phyloP scores from a whole-genome alignment of 306 rosid species.

The Ormosia emarginata region DNA sequence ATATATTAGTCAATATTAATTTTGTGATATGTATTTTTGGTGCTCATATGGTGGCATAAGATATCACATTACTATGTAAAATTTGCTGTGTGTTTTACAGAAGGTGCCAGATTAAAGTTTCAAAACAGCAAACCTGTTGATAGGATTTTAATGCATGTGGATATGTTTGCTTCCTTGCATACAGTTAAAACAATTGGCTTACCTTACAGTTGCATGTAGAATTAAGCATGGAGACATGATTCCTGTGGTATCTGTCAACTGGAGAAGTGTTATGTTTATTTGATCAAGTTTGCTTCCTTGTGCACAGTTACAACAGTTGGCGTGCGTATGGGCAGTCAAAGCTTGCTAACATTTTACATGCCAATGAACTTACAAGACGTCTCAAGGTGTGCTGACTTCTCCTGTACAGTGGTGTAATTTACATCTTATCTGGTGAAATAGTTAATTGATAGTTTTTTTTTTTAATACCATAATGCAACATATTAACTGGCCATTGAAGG shows the following conservation, averaged over 20 bases:
- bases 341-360: conserved; percentile 84
- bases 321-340: conserved; percentile 92
- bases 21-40: background rate
- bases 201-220: background rate
- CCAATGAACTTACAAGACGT: conserved; percentile 70
- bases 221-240: background rate
- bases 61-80: background rate
- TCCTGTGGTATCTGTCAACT: background rate
- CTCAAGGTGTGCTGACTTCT: conserved; percentile 50
- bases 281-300: conserved; percentile 10
- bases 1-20: background rate
- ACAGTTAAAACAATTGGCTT: conserved; percentile 41
- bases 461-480: background rate
- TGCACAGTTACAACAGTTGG: conserved; percentile 58
- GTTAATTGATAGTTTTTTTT: background rate
- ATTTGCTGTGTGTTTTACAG: background rate
- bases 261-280: background rate
- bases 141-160: background rate
- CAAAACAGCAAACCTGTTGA: background rate
- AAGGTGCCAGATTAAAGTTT: background rate
- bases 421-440: conserved; percentile 5
- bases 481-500: background rate
- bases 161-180: conserved; percentile 7
- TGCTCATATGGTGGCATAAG: background rate
- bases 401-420: background rate